phyloP scores from a whole-genome alignment of 768 basidiomycete species.

The Lentinula raphanica region DNA sequence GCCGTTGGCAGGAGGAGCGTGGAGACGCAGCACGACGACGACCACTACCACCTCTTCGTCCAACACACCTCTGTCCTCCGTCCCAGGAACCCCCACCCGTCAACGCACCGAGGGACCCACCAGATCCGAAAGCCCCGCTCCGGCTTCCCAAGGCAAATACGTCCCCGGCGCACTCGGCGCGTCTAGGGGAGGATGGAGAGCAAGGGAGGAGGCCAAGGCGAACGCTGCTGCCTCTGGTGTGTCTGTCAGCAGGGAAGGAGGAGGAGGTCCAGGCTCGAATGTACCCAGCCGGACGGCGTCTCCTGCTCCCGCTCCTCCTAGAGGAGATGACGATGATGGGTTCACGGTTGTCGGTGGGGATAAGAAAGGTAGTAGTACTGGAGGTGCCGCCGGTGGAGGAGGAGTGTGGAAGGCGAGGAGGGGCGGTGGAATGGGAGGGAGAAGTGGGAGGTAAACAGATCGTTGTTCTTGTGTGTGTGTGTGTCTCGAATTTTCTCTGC shows the following conservation, averaged over 20 bases:
- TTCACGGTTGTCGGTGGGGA: constrained; percentile 52
- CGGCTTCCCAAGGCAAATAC: constrained; percentile 40
- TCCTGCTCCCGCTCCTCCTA: constrained; percentile 23
- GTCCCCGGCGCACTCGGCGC: constrained; percentile 34
- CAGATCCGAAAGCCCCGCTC: constrained; percentile 53
- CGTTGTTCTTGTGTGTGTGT: no score
- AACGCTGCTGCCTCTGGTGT: constrained; percentile 18
- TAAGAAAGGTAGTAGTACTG: background rate
- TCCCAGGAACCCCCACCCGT: no score
- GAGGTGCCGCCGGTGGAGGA: constrained; percentile 28
- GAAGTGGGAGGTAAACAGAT: background rate
- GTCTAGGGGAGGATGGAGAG: constrained; percentile 51
- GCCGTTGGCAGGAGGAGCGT: background rate
- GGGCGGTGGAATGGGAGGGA: constrained; percentile 6
- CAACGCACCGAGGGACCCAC: no score
- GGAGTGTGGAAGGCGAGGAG: constrained; percentile 28
- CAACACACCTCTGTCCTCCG: constrained; percentile 14
- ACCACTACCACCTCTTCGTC: no score
- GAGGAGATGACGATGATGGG: constrained; percentile 53
- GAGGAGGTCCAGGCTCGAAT: constrained; percentile 7
- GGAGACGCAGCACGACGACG: constrained; percentile 21
- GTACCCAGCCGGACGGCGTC: constrained; percentile 25
- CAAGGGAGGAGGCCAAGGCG: constrained; percentile 14
- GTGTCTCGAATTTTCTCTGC: no score
- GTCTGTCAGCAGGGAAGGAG: no score